Base-by-base conservation (phyloP, 169 alveolate species). In the Cytauxzoon felis region DNA sequence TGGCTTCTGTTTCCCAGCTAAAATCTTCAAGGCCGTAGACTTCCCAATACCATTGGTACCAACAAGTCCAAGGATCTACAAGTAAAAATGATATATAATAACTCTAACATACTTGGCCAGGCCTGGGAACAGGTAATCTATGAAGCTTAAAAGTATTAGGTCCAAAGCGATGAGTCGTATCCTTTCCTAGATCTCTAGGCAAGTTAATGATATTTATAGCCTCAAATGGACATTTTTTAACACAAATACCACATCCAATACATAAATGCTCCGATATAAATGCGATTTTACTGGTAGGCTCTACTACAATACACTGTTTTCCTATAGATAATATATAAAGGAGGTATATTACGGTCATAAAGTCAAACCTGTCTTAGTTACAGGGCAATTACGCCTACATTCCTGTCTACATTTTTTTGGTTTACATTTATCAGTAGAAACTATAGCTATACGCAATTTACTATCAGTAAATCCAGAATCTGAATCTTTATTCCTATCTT, bases 171-270 rank as follows among this genome's bases (percentile, higher is more conserved):
- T 96, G 99, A 11, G 88, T 85, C 33, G 90, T 87, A 51, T 88
- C 90, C 79, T 72, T 89, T 53, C 92, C 92, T 61, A 98, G 80
- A 69, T 96, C 97, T 80, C 94, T 95, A n/a, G 99, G 99, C 53
- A 98, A 66, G 68, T 98, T 98, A 58, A 98, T 98, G 70, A 98
- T 96, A 30, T 92, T 90, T 51, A 98, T 98, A 8, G 99, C 99
- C 36, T 93, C 94, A 68, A 95, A 96, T 5, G 99, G 99, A 80
- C 99, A 98, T 79, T 95, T 96, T 89, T 98, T 98, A 41, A 96
- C 98, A 78, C 99, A 98, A 51, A 96, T 91, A 66, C 99, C 99
- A 64, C 99, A 98, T 11, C 99, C 99, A 57, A 98, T 96, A 87
- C 99, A 98, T 7, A 98, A 88, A 6, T 95, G 86, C 84, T 96